Base-by-base conservation (phyloP, 331 rosid species). In the Saraca asoca region DNA sequence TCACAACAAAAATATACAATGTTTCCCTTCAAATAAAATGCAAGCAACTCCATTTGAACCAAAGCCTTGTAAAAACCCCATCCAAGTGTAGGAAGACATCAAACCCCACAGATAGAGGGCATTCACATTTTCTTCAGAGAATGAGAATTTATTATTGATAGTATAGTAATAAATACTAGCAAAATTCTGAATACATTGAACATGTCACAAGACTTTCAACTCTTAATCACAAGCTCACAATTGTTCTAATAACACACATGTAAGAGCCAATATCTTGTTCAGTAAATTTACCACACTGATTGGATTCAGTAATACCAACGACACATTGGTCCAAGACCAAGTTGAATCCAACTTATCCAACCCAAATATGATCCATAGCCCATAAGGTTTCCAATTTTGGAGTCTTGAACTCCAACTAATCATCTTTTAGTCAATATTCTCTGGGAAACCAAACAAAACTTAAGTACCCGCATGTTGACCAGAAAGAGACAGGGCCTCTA, bases 121-220 rank as follows among this genome's bases (percentile, higher is more conserved):
- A 9, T 42, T 3, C 12, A 9, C 46, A 42, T 37, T 37, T 37
- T 37, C 41, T 37, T 6, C 41, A 37, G 41, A 37, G 41, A 8
- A 37, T 37, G 7, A 37, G 41, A 37, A 37, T 8, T 37, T 16
- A 45, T 46, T 18, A 9, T 37, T 16, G 39, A 57, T 18, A 34
- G 57, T 7, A 20, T 11, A 31, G 54, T 51, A 34, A 9, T 12
- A 51, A 7, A 58, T 43, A 70, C 33, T 5, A 52, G 46, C 38
- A 43, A 70, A 46, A 76, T 16, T 62, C 35, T 18, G 41, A 49
- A 69, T 29, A 9, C 31, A 54, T 17, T 19, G 41, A 64, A 53
- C 51, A 55, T 33, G 41, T 37, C 9, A 5, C 41, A 37, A 37
- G 41, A 37, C 41, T 8, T 37, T 37, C 41, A 6, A 37, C 41